A percentile compares a stretch with the other conserved stretches of the same genome.
Evolutionary conservation across 768 basidiomycete species (phyloP).

Genomic region (Suillus sp.): DNA sequence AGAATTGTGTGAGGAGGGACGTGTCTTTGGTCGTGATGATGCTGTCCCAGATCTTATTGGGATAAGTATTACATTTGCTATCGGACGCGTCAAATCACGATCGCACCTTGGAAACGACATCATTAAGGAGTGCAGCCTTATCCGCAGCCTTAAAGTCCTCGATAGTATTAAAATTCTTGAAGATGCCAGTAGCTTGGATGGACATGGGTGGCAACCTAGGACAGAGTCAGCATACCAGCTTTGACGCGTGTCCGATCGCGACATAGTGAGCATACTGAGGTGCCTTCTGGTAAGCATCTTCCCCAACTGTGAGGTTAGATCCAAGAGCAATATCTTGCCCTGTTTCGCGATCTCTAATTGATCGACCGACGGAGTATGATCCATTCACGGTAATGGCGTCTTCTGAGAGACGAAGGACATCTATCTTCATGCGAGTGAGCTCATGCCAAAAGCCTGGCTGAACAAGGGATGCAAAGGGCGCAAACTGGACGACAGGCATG

Average conservation of each 20-base stretch:
- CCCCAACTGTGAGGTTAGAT: conserved; percentile 63
- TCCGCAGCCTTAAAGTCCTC: conserved; percentile 92
- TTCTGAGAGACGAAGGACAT: conserved; percentile 83
- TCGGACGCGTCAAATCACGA: neutral
- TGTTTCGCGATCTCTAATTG: conserved; percentile 75
- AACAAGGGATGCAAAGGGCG: conserved; percentile 84
- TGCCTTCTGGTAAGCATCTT: conserved; percentile 60
- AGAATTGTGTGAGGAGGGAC: conserved; percentile 68
- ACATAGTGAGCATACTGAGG: conserved; percentile 43
- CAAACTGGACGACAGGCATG: conserved; percentile 79
- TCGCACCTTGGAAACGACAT: conserved; percentile 64
- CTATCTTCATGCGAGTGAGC: conserved; percentile 87
- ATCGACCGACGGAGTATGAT: conserved; percentile 69
- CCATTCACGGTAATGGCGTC: conserved; percentile 63
- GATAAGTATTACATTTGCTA: conserved; percentile 1
- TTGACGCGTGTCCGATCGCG: conserved; percentile 12
- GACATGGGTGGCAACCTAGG: conserved; percentile 50
- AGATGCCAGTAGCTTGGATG: conserved; percentile 57
- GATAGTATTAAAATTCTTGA: conserved; percentile 97
- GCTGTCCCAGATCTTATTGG: conserved; percentile 66
- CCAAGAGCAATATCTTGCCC: conserved; percentile 73
- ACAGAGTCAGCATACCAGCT: conserved; percentile 4
- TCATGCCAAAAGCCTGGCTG: conserved; percentile 94
- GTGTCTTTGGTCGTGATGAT: conserved; percentile 55
- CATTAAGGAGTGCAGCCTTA: conserved; percentile 85